These are phyloP conservation scores for Penstemon barbatus DNA, from an alignment of 257 asterid species.

Conservation along the genomic window DNA sequence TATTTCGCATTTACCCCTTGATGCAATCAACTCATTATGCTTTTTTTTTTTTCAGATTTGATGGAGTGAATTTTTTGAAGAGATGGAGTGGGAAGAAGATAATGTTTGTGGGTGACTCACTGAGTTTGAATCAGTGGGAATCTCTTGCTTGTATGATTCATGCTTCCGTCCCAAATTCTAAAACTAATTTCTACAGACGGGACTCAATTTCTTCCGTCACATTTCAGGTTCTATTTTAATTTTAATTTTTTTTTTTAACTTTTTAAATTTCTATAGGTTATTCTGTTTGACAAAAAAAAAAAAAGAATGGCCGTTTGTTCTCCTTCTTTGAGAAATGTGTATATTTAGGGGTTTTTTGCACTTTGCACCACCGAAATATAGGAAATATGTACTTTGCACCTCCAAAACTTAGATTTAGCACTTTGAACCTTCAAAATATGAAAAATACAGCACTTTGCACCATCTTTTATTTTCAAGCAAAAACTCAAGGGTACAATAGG, in stretches of 20 bases:
- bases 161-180: constrained; percentile 50
- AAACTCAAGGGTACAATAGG: too few relatives aligned
- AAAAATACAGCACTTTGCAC: too few relatives aligned
- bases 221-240: constrained; percentile 44
- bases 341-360: neutral
- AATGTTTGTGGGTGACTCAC: constrained; percentile 28
- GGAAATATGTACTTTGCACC: too few relatives aligned
- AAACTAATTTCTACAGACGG: constrained; percentile 32
- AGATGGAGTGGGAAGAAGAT: constrained; percentile 68
- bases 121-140: constrained; percentile 74
- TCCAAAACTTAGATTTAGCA: too few relatives aligned
- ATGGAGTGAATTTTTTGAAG: constrained; percentile 56
- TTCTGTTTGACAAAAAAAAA: neutral
- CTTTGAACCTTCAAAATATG: too few relatives aligned
- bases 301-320: too few relatives aligned
- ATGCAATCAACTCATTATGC: too few relatives aligned
- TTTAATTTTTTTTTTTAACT: neutral
- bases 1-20: too few relatives aligned
- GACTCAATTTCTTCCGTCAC: constrained; percentile 49
- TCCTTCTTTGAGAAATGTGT: neutral
- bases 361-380: too few relatives aligned
- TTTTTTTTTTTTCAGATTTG: constrained; percentile 36
- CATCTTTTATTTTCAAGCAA: too few relatives aligned
- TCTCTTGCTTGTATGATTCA: constrained; percentile 71
- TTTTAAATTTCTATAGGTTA: neutral